Percentiles rank a stretch among this genome's conserved stretches.
Evolutionary conservation across 257 asterid genomes (phyloP).

Genomic region (Capsicum pubescens): DNA sequence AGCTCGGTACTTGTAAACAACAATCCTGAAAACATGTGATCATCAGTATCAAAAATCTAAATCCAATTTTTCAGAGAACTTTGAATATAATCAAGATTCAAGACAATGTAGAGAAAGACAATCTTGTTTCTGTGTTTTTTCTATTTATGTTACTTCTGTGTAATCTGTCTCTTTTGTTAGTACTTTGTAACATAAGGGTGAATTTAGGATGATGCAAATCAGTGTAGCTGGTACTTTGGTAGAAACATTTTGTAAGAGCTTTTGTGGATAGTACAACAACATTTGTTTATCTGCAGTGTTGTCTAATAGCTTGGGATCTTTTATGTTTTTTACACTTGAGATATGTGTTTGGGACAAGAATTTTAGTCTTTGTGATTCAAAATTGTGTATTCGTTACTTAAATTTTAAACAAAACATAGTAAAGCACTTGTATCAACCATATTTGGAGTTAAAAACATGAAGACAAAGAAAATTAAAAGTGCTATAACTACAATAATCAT

Average conservation of each 20-base stretch:
- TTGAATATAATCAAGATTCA: neutral
- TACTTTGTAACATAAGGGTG: no score
- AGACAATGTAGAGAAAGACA: neutral
- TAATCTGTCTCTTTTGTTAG: no score
- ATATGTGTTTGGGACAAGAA: neutral
- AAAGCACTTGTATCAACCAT: no score
- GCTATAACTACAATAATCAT: no score
- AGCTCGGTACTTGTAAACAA: neutral
- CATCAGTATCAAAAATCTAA: neutral
- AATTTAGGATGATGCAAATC: no score
- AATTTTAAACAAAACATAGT: no score
- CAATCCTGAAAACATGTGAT: constrained; percentile 14
- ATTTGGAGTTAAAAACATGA: no score
- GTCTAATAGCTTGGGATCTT: neutral
- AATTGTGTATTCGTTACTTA: no score
- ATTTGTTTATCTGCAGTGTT: neutral
- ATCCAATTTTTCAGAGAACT: neutral
- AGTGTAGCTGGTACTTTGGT: no score
- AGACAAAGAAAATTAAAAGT: no score
- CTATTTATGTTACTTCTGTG: no score
- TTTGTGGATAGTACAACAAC: neutral
- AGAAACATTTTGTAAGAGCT: neutral
- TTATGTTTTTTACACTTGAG: neutral
- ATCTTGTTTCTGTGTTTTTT: no score
- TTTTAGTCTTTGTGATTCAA: neutral